These are phyloP conservation scores for Volutella citrinella DNA, from an alignment of 2,329 filamentous ascomycete genomes.

Conservation along the genomic window DNA sequence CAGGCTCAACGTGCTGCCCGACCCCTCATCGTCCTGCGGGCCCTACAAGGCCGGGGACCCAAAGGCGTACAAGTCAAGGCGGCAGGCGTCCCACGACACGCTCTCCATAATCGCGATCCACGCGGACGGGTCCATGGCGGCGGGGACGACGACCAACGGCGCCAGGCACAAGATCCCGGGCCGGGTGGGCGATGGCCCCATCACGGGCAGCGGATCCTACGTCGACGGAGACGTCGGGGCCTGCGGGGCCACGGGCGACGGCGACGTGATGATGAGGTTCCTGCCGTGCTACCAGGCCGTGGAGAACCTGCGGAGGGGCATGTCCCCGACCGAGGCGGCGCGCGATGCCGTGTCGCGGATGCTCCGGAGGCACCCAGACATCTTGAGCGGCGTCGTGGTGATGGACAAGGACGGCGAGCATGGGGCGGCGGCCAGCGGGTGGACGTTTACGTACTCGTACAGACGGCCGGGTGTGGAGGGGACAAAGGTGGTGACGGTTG, in stretches of 20 bases:
- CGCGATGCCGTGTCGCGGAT: conserved; percentile 50
- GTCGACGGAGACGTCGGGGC: conserved; percentile 52
- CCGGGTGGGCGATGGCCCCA: conserved; percentile 54
- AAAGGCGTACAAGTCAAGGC: neutral
- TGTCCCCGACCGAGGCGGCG: conserved; percentile 46
- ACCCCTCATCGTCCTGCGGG: conserved; percentile 42
- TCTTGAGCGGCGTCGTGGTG: conserved; percentile 50
- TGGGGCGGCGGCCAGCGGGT: conserved; percentile 49
- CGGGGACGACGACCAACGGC: conserved; percentile 55
- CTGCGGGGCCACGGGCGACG: conserved; percentile 55
- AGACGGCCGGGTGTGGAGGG: conserved; percentile 45
- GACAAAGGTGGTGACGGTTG: conserved; percentile 42
- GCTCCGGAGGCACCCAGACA: conserved; percentile 42
- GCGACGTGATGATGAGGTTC: conserved; percentile 57
- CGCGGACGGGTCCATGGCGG: conserved; percentile 44
- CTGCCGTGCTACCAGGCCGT: conserved; percentile 57
- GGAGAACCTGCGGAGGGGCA: conserved; percentile 48
- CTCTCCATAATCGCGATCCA: conserved; percentile 51
- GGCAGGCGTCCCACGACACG: conserved; percentile 46
- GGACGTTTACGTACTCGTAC: conserved; percentile 54
- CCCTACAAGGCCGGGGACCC: conserved; percentile 39
- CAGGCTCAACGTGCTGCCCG: conserved; percentile 42
- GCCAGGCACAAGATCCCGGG: conserved; percentile 53
- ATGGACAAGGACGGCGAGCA: conserved; percentile 47
- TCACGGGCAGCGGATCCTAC: conserved; percentile 53